A percentile compares a stretch with the other conserved stretches of the same genome.
phyloP scores from a whole-genome alignment of 192 early-diverging fungal genomes.

The Glomus cerebriforme region DNA sequence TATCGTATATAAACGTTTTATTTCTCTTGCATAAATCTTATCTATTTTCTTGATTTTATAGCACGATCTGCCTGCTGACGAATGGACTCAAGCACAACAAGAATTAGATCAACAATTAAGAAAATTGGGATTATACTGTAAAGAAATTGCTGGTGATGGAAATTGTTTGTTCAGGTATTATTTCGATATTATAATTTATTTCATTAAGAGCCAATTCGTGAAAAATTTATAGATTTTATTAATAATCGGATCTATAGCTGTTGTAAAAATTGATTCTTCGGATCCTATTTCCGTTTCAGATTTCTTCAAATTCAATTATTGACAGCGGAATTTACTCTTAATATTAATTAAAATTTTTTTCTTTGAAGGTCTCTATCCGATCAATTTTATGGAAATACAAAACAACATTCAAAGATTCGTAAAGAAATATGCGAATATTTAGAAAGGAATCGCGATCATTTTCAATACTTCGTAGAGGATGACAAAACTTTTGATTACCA shows the following conservation, averaged over 20 bases:
- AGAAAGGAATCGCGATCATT: slow-evolving; percentile 57
- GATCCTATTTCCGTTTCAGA: neutral
- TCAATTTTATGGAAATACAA: slow-evolving; percentile 62
- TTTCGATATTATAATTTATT: neutral
- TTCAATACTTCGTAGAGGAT: slow-evolving; percentile 67
- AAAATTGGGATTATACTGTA: slow-evolving; percentile 55
- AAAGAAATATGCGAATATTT: slow-evolving; percentile 65
- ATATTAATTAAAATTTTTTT: slow-evolving; percentile 1
- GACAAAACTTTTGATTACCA: slow-evolving; percentile 59
- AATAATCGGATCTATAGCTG: no score
- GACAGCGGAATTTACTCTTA: no score
- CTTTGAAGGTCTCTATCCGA: slow-evolving; percentile 64
- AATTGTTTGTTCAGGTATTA: slow-evolving; percentile 70
- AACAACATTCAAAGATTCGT: slow-evolving; percentile 56
- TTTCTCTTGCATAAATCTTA: neutral
- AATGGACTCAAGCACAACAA: neutral
- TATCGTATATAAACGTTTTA: no score
- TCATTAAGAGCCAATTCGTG: neutral
- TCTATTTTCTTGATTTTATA: neutral
- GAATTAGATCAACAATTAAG: slow-evolving; percentile 45
- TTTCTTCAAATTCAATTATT: no score
- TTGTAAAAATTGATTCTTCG: no score
- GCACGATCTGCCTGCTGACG: neutral
- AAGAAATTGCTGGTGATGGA: slow-evolving; percentile 72
- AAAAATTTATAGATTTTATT: no score